phyloP scores from a whole-genome alignment of 495 filamentous ascomycete genomes.

The Aspergillus cristatus region DNA sequence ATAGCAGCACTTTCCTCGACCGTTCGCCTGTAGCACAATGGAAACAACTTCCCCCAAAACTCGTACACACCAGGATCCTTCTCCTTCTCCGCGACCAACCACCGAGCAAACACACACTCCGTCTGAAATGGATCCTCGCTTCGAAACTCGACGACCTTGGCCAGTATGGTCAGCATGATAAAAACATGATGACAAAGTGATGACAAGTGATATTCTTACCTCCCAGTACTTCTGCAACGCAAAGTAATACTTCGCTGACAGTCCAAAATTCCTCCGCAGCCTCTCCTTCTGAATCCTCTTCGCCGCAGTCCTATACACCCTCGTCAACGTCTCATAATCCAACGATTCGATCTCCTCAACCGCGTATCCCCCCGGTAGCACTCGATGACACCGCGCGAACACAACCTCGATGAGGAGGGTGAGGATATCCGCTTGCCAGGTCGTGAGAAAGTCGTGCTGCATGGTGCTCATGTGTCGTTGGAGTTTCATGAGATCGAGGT shows the following conservation, averaged over 20 bases:
- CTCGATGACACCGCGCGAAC: slow-evolving; percentile 16
- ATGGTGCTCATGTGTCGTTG: slow-evolving; percentile 21
- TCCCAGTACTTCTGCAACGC: slow-evolving; percentile 25
- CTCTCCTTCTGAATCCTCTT: slow-evolving; percentile 15
- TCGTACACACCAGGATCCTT: slow-evolving; percentile 14
- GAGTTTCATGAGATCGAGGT: slow-evolving; percentile 20
- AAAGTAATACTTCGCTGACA: slow-evolving; percentile 16
- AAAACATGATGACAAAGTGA: neutral
- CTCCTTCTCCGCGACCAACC: slow-evolving; percentile 21
- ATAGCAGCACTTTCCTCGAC: slow-evolving; percentile 19
- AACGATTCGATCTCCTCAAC: slow-evolving; percentile 8
- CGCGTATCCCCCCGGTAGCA: slow-evolving; percentile 13
- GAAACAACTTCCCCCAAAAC: slow-evolving; percentile 31
- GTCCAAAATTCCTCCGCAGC: slow-evolving; percentile 17
- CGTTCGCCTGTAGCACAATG: slow-evolving; percentile 26
- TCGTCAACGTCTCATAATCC: slow-evolving; percentile 14
- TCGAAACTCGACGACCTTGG: slow-evolving; percentile 24
- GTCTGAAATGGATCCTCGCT: slow-evolving; percentile 24
- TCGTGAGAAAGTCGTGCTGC: slow-evolving; percentile 20
- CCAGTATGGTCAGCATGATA: slow-evolving; percentile 5
- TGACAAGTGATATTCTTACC: slow-evolving; percentile 11
- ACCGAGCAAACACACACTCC: slow-evolving; percentile 25
- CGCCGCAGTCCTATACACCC: slow-evolving; percentile 20
- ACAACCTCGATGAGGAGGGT: slow-evolving; percentile 32
- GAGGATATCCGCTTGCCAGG: slow-evolving; percentile 31